Evolutionary conservation across 192 early-diverging fungal species (phyloP).

Genomic region (Podila verticillata): DNA sequence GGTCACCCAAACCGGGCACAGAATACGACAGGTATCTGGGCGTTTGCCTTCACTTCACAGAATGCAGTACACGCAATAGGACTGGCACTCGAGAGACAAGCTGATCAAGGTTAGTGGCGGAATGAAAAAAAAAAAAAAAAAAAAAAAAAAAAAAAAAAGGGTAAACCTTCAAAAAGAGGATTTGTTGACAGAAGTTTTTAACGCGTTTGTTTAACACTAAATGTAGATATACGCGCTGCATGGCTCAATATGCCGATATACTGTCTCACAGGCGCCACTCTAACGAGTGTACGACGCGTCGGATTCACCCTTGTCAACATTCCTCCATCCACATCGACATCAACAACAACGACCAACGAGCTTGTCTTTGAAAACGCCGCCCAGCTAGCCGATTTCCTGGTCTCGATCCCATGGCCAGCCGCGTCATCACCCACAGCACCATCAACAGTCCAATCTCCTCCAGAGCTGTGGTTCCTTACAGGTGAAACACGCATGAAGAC

Average conservation of each 20-base stretch:
- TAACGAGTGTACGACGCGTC: conserved; percentile 9
- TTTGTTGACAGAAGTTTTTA: background rate
- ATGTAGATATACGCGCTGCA: conserved; percentile 15
- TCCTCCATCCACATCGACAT: conserved; percentile 34
- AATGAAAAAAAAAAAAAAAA: too few relatives aligned
- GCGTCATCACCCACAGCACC: background rate
- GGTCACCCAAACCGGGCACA: conserved; percentile 6
- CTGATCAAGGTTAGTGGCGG: conserved; percentile 11
- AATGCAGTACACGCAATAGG: conserved; percentile 23
- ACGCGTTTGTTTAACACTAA: background rate
- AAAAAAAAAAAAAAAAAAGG: background rate
- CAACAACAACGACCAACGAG: background rate
- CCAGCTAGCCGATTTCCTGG: conserved; percentile 29
- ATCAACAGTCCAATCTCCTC: background rate
- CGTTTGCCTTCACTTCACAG: conserved; percentile 40
- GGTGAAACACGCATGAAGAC: conserved; percentile 40
- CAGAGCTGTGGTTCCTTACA: conserved; percentile 37
- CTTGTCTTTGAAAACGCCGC: conserved; percentile 17
- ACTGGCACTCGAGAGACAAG: conserved; percentile 15
- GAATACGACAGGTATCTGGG: conserved; percentile 11
- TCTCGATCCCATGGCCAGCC: conserved; percentile 19
- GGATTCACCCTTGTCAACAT: too few relatives aligned
- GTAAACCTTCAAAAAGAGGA: background rate
- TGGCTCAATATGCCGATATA: conserved; percentile 39
- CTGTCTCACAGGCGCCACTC: conserved; percentile 34